Percentiles rank a stretch among this genome's conserved stretches.
Evolutionary conservation across 1,284 basidiomycete genomes (phyloP).

Genomic region (Puccinia hordei): DNA sequence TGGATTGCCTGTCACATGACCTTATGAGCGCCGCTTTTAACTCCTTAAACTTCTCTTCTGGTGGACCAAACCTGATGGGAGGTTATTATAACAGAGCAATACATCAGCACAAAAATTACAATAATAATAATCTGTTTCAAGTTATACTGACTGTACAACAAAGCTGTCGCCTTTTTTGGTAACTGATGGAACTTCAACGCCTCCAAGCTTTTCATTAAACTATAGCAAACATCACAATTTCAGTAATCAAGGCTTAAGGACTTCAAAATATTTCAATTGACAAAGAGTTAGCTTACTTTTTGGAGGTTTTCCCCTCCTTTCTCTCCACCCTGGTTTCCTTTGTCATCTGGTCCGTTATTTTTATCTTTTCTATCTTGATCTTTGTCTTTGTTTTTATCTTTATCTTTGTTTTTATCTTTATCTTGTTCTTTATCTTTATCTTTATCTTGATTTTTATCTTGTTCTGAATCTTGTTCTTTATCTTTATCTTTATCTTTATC

Average conservation of each 20-base stretch:
- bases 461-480: conserved; percentile 57
- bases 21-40: conserved; percentile 60
- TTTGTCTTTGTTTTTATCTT: conserved; percentile 10
- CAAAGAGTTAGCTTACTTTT: conserved; percentile 67
- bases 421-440: conserved; percentile 59
- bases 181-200: too few relatives aligned
- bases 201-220: too few relatives aligned
- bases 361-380: conserved; percentile 46
- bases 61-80: conserved; percentile 61
- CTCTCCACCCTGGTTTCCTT: conserved; percentile 65
- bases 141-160: too few relatives aligned
- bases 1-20: conserved; percentile 67
- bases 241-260: conserved; percentile 23
- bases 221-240: too few relatives aligned
- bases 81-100: conserved; percentile 59
- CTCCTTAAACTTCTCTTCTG: conserved; percentile 51
- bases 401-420: conserved; percentile 62
- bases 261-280: conserved; percentile 5
- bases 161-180: too few relatives aligned
- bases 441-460: conserved; percentile 63
- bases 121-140: too few relatives aligned
- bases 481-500: conserved; percentile 45
- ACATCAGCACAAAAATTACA: too few relatives aligned
- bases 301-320: conserved; percentile 67
- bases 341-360: conserved; percentile 56